phyloP scores from a whole-genome alignment of 768 basidiomycete genomes.

The Phaeotremella skinneri region DNA sequence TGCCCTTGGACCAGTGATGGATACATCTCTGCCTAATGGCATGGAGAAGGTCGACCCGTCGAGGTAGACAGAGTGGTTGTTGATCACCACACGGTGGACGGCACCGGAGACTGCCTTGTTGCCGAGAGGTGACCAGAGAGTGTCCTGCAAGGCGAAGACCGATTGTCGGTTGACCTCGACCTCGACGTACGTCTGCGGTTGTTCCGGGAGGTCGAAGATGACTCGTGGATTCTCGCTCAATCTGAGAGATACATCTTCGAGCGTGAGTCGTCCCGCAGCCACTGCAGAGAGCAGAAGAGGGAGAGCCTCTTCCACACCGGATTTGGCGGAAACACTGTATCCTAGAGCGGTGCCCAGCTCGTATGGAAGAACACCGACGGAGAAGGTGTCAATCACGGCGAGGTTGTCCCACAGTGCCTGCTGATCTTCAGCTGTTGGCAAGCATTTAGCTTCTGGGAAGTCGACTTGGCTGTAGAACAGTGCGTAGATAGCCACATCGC shows the following conservation, averaged over 20 bases:
- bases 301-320: conserved; percentile 82
- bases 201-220: conserved; percentile 88
- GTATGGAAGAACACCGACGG: conserved; percentile 81
- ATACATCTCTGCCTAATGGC: conserved; percentile 55
- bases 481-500: conserved; percentile 88
- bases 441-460: conserved; percentile 63
- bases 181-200: conserved; percentile 81
- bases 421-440: conserved; percentile 76
- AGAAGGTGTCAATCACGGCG: conserved; percentile 81
- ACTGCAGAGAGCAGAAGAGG: conserved; percentile 86
- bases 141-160: conserved; percentile 56
- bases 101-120: conserved; percentile 64
- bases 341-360: conserved; percentile 65
- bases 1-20: conserved; percentile 35
- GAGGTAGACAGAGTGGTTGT: conserved; percentile 82
- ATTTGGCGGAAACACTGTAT: conserved; percentile 63
- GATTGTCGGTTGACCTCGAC: conserved; percentile 79
- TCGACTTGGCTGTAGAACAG: conserved; percentile 80
- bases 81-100: conserved; percentile 85
- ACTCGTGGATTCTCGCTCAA: conserved; percentile 86
- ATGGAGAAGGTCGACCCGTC: conserved; percentile 68
- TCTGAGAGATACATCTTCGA: conserved; percentile 77
- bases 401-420: conserved; percentile 80
- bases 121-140: conserved; percentile 80
- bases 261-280: conserved; percentile 68